Base-by-base conservation (phyloP, 768 basidiomycete species). In the Leucocoprinus sp. region DNA sequence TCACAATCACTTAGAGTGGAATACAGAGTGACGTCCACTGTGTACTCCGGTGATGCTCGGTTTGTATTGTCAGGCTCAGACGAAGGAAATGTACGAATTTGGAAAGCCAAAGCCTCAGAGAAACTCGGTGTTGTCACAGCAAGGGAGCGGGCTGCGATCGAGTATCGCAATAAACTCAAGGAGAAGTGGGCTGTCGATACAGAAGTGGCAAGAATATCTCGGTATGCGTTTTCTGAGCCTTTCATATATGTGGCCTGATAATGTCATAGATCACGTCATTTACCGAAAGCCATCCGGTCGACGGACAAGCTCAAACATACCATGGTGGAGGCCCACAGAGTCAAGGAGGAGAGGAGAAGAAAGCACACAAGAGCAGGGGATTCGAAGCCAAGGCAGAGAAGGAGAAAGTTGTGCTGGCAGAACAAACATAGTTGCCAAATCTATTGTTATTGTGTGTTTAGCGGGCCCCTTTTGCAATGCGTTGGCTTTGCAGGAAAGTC, bases 81-180 rank as follows among this genome's bases (percentile, higher is more conserved):
- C 53, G 93, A 96, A 57, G 93, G 93, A 8, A 96, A 95, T 57
- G 85, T 96, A 51, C 78, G 92, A 43, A 72, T 97, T 57, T 96
- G 93, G 93, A 97, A 97, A 61, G 82, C 89, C 17, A 85, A 87
- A 48, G 90, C 93, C 1, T 84, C 87, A 0, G 92, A 93, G 54
- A 93, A 89, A 61, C 71, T 99, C 27, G 96, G 95, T 7, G 76
- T 96, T 22, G 67, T 97, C 52, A 92, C 90, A 42, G 84, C 89
- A 12, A 75, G 92, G 45, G 95, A 98, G 60, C 76, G 90, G 36
- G 88, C 92, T 2, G 80, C 86, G 7, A 86, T 93, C 52, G 93
- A 98, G 62, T 98, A 98, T 66, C 73, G 96, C 17, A 82, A 89
- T 27, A 84, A 77, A 50, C 79, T 99, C 48, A 80, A 84, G 59